Evolutionary conservation across 2,329 filamentous ascomycete genomes (phyloP).

Genomic region (Herpotrichia juniperi): DNA sequence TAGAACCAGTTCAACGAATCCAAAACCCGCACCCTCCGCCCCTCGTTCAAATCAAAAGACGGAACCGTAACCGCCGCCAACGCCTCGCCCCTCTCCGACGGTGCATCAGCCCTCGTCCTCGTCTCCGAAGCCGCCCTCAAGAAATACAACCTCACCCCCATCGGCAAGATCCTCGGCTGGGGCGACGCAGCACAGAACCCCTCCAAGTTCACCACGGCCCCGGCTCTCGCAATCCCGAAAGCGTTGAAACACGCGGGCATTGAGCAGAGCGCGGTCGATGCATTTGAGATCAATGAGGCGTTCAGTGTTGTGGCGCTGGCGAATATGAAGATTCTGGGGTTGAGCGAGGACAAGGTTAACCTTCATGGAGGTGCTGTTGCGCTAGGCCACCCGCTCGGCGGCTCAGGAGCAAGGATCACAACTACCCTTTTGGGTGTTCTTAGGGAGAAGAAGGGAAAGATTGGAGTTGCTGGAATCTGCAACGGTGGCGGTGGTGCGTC

Average conservation of each 20-base stretch:
- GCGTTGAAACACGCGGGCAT: conserved; percentile 93
- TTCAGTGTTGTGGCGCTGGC: conserved; percentile 96
- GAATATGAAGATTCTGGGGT: conserved; percentile 88
- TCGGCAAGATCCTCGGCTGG: conserved; percentile 98
- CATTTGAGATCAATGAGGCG: conserved; percentile 99
- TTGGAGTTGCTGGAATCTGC: conserved; percentile 94
- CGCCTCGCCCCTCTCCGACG: conserved; percentile 94
- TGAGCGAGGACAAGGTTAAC: conserved; percentile 88
- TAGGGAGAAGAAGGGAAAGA: conserved; percentile 88
- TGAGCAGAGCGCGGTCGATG: conserved; percentile 78
- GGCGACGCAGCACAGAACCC: conserved; percentile 91
- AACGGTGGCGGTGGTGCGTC: conserved; percentile 97
- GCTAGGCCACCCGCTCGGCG: conserved; percentile 92
- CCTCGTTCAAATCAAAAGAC: conserved; percentile 79
- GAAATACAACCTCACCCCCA: conserved; percentile 85
- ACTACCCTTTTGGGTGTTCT: conserved; percentile 89
- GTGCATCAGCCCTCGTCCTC: conserved; percentile 88
- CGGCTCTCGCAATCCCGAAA: conserved; percentile 93
- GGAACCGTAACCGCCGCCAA: conserved; percentile 96
- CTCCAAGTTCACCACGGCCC: conserved; percentile 94
- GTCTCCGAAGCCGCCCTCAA: conserved; percentile 94
- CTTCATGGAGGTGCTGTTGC: conserved; percentile 94
- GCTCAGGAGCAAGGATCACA: conserved; percentile 91
- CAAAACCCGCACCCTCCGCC: conserved; percentile 63
- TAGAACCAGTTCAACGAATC: conserved; percentile 56